Evolutionary conservation across 169 alveolate genomes (phyloP), one percentile per base, ranked within the genome.

Genomic region (Plasmodium gonderi): DNA sequence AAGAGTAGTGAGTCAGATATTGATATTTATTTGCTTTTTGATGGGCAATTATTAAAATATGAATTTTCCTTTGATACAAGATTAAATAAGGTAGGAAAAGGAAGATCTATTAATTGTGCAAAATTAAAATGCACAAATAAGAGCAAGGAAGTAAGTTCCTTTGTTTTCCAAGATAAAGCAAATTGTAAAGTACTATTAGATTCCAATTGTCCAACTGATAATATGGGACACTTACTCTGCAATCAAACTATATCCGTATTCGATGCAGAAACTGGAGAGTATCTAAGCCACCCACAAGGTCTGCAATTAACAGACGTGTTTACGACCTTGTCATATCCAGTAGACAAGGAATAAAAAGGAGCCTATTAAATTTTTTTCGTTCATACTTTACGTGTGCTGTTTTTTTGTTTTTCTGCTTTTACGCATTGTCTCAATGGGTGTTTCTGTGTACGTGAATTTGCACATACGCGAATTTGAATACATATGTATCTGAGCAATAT

Each of bases 1-100:
- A 95, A 95, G 68, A 91, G 80, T 31, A 91, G 95, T 81, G 96
- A 95, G 67, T 91, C 97, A 42, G 97, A 95, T 33, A 79, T 95
- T 23, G 96, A 91, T 23, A 79, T 95, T 33, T 93, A 85, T 65
- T 65, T 95, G 44, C 78, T 95, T 1, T 65, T 95, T 64, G 96
- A 95, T 72, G 95, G 96, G 0, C 96, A 95, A 64, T 87, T 95
- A 64, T 44, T 78, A 67, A 79, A 80, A 79, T 93, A 68, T 75
- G 93, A 83, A 76, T 95, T 85, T 90, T 95, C 97, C 42, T 95
- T 93, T 76, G 97, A 95, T 38, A 36, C 91, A 29, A 74, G 97
- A 68, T 45, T 77, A 65, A 95, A 93, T 69, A 91, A 90, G 42
- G 91, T 82, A 12, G 95, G 81, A 36, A 93, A 83, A 49, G 95